phyloP scores from a whole-genome alignment of 306 rosid genomes.

The Begonia fuchsioides region DNA sequence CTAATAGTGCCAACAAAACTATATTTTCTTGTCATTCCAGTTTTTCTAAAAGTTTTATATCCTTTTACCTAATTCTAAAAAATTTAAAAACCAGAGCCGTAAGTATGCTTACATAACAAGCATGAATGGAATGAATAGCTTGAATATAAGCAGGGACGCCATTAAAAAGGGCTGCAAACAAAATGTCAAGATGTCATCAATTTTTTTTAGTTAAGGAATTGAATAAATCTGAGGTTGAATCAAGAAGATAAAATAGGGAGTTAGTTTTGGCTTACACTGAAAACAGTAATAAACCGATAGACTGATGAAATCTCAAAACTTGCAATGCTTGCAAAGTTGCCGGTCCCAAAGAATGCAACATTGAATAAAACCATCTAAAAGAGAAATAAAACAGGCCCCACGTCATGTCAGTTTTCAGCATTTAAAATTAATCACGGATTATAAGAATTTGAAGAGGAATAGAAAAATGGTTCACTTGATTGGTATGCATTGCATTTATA shows the following conservation, averaged over 20 bases:
- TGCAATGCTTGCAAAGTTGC: conserved; percentile 86
- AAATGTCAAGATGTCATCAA: conserved; percentile 13
- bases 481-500: no score
- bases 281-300: conserved; percentile 75
- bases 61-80: neutral
- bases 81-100: neutral
- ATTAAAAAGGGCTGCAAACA: conserved; percentile 73
- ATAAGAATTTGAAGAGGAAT: no score
- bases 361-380: conserved; percentile 68
- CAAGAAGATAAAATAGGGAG: conserved; percentile 5
- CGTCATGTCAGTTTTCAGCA: neutral
- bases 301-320: conserved; percentile 93
- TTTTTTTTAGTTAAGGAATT: no score
- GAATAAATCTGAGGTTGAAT: neutral
- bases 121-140: conserved; percentile 79
- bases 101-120: conserved; percentile 65
- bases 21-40: neutral
- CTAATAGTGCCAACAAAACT: no score
- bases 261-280: conserved; percentile 53
- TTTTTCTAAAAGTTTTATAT: neutral
- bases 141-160: conserved; percentile 84
- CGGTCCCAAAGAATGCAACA: conserved; percentile 85
- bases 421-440: no score
- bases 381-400: neutral
- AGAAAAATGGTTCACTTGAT: no score